phyloP scores from a whole-genome alignment of 257 asterid genomes.

The Ajuga chamaepitys region DNA sequence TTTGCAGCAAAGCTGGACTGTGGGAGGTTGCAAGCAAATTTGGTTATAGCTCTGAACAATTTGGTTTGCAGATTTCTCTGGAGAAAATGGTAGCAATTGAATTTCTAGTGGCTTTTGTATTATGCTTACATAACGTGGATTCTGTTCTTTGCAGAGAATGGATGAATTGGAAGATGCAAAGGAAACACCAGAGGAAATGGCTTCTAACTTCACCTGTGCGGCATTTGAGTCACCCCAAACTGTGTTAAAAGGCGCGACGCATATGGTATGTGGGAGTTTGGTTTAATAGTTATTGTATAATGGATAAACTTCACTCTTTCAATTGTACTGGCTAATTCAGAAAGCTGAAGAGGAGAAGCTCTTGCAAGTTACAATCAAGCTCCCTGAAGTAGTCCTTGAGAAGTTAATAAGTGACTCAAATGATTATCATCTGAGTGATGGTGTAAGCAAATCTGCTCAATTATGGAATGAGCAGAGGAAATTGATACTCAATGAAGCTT shows the following conservation, averaged over 20 bases:
- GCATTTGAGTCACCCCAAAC: constrained; percentile 83
- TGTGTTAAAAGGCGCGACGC: constrained; percentile 91
- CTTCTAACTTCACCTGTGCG: constrained; percentile 70
- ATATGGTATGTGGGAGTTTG: constrained; percentile 59
- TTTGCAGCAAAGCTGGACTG: constrained; percentile 69
- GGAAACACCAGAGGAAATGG: constrained; percentile 98
- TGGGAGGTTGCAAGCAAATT: constrained; percentile 95
- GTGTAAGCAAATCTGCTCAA: constrained; percentile 98
- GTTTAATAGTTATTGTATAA: not conserved
- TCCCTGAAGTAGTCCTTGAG: constrained; percentile 62
- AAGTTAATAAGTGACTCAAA: constrained; percentile 68
- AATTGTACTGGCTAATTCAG: constrained; percentile 37
- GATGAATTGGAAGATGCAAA: constrained; percentile 93
- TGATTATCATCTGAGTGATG: constrained; percentile 85
- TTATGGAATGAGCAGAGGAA: constrained; percentile 97
- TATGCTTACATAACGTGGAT: constrained; percentile 1
- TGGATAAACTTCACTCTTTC: not conserved
- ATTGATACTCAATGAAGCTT: constrained; percentile 75
- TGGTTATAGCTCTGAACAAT: constrained; percentile 93
- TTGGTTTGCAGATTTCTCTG: constrained; percentile 74
- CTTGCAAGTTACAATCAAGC: constrained; percentile 71
- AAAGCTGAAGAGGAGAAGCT: constrained; percentile 98
- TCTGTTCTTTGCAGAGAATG: constrained; percentile 49
- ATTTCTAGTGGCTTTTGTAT: constrained; percentile 10
- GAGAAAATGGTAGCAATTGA: constrained; percentile 53